phyloP scores from a whole-genome alignment of 2,329 filamentous ascomycete species.

The Aspergillus ibericus region DNA sequence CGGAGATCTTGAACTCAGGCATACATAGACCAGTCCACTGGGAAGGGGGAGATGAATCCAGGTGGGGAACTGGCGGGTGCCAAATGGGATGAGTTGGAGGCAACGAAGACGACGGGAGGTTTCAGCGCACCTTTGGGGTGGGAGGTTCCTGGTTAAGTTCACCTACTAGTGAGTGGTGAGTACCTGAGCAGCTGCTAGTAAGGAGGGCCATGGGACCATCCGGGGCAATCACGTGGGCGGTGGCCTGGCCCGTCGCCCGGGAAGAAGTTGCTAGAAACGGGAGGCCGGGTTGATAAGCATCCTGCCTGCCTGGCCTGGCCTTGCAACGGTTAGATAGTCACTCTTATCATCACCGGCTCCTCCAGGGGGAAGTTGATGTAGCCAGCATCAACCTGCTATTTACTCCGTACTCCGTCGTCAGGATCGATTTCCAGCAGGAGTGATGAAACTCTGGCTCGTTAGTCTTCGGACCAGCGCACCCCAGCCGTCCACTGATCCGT shows the following conservation, averaged over 20 bases:
- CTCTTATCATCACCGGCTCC: no score
- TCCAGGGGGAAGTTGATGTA: no score
- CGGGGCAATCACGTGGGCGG: constrained; percentile 17
- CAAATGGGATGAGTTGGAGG: not conserved
- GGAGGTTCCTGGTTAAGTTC: constrained; percentile 4
- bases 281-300: constrained; percentile 1
- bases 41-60: not conserved
- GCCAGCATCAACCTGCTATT: no score
- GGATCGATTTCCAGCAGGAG: no score
- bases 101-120: constrained; percentile 1
- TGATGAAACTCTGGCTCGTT: no score
- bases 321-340: not conserved
- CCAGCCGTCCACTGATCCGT: no score
- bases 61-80: not conserved
- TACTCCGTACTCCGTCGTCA: no score
- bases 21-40: constrained; percentile 49
- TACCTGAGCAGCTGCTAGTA: constrained; percentile 3
- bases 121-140: constrained; percentile 7
- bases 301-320: no score
- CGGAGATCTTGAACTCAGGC: constrained; percentile 89
- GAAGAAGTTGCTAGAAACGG: constrained; percentile 17
- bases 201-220: constrained; percentile 9
- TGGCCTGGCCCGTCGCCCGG: not conserved
- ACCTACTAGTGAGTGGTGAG: not conserved
- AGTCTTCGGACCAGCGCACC: no score